Evolutionary conservation across 164 flowering plant genomes (phyloP), one percentile per base, ranked within the genome.

Genomic region (Liriodendron chinense): DNA sequence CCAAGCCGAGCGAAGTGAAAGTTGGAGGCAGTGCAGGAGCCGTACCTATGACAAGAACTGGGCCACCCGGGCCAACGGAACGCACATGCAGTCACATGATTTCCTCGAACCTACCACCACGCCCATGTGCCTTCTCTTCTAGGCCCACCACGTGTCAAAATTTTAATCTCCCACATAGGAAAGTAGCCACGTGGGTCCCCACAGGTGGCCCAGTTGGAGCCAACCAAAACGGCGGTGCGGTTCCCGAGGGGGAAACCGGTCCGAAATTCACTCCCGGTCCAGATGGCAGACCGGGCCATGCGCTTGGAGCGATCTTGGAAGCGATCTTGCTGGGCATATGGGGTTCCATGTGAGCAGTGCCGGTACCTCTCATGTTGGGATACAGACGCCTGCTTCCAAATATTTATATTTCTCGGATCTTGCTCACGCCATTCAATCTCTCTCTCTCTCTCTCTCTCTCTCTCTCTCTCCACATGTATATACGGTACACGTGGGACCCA

Each of bases 81-180:
- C 21, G 78, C 78, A 76, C 78, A 76, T 76, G 78, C 78, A 28
- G 13, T 65, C 78, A 76, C 78, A 76, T 76, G 78, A 71, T 64
- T 71, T 65, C 34, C 64, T 65, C 64, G 59, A 71, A 26, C 74
- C 49, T 34, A 47, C 59, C 68, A 22, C 72, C 57, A 21, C 3
- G 23, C 76, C 72, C 78, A 75, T 75, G 78, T 75, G 78, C 78
- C 26, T 25, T 28, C 22, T 1, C 28, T 43, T 24, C 53, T 4
- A 13, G 53, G 9, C 14, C 28, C 75, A 22, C 68, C 68, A 63
- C 68, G 75, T 48, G 72, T 72, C 68, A 20, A 12, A 9, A 7
- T 24, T 18, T 21, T 0, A 34, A 2, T 34, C 49, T 10, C 24
- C 74, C 74, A 61, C 23, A 16, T 28, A 8, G 50, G 22, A 0